phyloP scores from a whole-genome alignment of 192 early-diverging fungal species.

The Umbelopsis isabellina region DNA sequence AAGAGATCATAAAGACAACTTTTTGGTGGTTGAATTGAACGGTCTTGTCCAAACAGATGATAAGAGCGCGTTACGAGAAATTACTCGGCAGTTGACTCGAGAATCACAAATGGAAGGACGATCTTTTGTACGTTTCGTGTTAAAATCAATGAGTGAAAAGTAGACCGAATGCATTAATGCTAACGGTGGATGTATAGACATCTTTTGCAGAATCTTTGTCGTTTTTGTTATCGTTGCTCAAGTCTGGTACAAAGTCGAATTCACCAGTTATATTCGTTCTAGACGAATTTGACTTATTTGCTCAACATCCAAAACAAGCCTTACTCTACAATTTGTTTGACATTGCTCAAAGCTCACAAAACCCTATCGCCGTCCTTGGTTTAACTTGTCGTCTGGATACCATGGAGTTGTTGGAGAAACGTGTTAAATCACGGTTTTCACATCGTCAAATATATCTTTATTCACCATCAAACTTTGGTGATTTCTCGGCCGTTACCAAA shows the following conservation, averaged over 20 bases:
- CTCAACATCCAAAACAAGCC: conserved; percentile 89
- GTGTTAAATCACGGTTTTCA: conserved; percentile 93
- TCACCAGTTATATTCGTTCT: conserved; percentile 85
- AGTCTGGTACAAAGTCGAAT: conserved; percentile 52
- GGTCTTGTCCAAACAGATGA: conserved; percentile 85
- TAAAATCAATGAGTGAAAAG: conserved; percentile 19
- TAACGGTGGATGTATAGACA: conserved; percentile 34
- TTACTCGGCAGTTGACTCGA: conserved; percentile 72
- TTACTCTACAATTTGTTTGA: conserved; percentile 96
- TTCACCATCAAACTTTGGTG: conserved; percentile 54
- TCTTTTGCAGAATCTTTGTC: conserved; percentile 73
- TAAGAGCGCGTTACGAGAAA: conserved; percentile 77
- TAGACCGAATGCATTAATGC: not conserved
- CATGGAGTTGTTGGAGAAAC: conserved; percentile 87
- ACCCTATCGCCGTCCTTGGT: conserved; percentile 87
- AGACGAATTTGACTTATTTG: conserved; percentile 94
- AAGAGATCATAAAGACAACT: conserved; percentile 42
- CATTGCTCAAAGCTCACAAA: conserved; percentile 79
- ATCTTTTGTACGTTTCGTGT: conserved; percentile 14
- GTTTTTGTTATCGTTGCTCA: conserved; percentile 66
- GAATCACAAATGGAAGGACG: conserved; percentile 53
- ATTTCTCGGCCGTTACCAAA: conserved; percentile 62
- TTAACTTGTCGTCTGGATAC: conserved; percentile 81
- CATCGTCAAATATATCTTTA: conserved; percentile 81
- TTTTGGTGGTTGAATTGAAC: conserved; percentile 72